Base-by-base conservation (phyloP, 2,329 filamentous ascomycete genomes). In the Triangularia verruculosa region DNA sequence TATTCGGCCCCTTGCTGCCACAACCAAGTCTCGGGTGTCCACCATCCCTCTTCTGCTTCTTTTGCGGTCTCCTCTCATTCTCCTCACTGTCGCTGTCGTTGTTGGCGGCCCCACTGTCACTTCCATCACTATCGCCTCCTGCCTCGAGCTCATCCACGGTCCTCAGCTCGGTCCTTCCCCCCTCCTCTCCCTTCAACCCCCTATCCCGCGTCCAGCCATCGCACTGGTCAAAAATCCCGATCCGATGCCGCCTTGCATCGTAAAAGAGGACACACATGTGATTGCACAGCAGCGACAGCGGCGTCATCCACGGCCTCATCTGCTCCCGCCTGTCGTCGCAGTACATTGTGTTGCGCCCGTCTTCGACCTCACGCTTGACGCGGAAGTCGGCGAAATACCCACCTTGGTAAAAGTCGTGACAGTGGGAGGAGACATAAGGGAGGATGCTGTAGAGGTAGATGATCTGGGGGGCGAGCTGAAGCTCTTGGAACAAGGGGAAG, bases 261-360 rank as follows among this genome's bases (percentile, higher is more conserved):
- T 75, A 74, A 2, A 74, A 59, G 9, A 74, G 66, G 13, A 68
- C 62, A 22, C 64, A 67, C 15, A 62, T 15, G 52, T 72, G 71
- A 15, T 72, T 57, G 12, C 54, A 54, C 54, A 58, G 15, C 15
- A 24, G 7, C 12, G 51, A 57, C 25, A 67, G 61, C 5, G 71
- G 66, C 58, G 73, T 75, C 64, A 72, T 68, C 70, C 72, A 75
- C 3, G 73, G 70, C 4, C 67, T 69, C 64, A 75, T 69, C 57
- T 68, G 66, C 5, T 70, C 66, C 12, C 68, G 56, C n/a, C 39
- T 17, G n/a, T 70, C 65, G 17, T 58, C 56, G 8, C 59, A 61
- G 39, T 65, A 25, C 13, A 71, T 63, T 3, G 70, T 68, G 43
- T 70, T 65, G 8, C 67, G 64, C 39, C 60, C 64, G 17, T 57